These are phyloP conservation scores for Neurospora intermedia DNA, from an alignment of 495 filamentous ascomycete genomes.

Conservation along the genomic window DNA sequence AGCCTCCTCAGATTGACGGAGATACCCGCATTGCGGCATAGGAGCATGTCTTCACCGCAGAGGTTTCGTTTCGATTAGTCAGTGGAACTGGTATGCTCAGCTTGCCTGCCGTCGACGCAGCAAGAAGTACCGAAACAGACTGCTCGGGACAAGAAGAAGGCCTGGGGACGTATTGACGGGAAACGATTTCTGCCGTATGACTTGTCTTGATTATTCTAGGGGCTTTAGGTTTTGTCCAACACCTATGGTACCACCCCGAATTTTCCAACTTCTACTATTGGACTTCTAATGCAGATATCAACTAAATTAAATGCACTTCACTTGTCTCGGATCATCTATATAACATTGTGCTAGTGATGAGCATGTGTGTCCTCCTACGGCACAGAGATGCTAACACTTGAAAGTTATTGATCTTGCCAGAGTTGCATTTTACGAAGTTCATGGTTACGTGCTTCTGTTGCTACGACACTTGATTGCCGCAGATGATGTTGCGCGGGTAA, in stretches of 20 bases:
- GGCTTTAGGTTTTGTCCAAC: background rate
- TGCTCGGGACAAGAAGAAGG: background rate
- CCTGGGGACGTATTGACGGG: background rate
- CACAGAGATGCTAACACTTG: background rate
- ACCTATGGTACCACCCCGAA: background rate
- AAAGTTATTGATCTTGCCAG: background rate
- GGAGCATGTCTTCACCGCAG: background rate
- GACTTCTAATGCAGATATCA: constrained; percentile 48
- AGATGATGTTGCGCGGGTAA: background rate
- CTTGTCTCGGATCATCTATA: background rate
- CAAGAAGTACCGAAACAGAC: background rate
- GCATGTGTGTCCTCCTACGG: background rate
- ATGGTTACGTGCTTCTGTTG: background rate
- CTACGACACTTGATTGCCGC: background rate
- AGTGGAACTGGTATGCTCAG: background rate
- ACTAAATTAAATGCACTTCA: constrained; percentile 29
- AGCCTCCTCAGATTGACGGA: background rate
- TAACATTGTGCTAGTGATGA: background rate
- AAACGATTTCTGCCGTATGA: background rate
- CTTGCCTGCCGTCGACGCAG: background rate
- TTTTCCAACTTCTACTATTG: constrained; percentile 30
- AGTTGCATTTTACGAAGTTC: background rate
- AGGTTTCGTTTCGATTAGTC: background rate
- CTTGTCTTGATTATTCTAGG: background rate
- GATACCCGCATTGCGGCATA: background rate